Conservation (phyloP, 345 rosid genomes). For the Citrus glauca region DNA sequence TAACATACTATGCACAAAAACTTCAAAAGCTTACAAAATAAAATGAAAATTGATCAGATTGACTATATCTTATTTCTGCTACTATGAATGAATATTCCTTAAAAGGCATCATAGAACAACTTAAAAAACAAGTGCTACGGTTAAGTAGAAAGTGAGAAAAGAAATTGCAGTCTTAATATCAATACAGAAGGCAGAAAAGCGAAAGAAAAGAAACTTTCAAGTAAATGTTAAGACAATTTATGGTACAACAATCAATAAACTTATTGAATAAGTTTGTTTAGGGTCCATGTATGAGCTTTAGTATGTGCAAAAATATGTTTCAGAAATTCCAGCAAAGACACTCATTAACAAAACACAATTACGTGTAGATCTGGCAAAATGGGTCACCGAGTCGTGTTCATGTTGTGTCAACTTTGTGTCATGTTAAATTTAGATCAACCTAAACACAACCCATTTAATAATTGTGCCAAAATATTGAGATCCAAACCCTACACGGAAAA, state of each 20-base stretch:
- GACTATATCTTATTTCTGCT: not conserved
- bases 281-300: not conserved
- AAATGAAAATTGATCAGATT: not conserved
- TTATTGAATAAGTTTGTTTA: too few species aligned
- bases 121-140: not conserved
- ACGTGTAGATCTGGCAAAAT: too few species aligned
- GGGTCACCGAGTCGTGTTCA: too few species aligned
- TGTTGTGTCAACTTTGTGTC: too few species aligned
- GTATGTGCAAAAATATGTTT: not conserved
- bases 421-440: too few species aligned
- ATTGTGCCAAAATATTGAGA: too few species aligned
- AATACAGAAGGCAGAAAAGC: not conserved
- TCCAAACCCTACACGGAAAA: too few species aligned
- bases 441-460: too few species aligned
- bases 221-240: not conserved
- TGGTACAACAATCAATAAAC: not conserved
- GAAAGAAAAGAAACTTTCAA: not conserved
- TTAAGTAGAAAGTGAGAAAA: not conserved
- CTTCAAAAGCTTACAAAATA: not conserved
- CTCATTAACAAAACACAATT: too few species aligned
- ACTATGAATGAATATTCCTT: not conserved
- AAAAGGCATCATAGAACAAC: not conserved
- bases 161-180: not conserved
- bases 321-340: not conserved
- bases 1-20: not conserved